Evolutionary conservation across 208 protist genomes (phyloP), one percentile per base, ranked within the genome.

Genomic region (Leishmania turanica): DNA sequence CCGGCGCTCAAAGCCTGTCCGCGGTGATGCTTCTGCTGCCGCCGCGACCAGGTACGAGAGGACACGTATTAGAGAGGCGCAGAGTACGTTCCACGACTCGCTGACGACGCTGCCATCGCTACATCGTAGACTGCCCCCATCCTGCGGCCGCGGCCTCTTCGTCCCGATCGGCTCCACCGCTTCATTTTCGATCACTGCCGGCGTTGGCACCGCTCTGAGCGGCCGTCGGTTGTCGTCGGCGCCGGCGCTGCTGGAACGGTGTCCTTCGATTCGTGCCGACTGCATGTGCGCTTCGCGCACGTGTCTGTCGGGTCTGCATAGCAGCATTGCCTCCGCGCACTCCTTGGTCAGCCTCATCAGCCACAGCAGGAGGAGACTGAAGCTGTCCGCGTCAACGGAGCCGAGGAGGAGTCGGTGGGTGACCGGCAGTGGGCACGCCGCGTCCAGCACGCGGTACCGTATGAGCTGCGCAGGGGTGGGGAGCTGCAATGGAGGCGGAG

Each of bases 321-420:
- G 45, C 4, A 73, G 77, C 62, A 85, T 72, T 15, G 72, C 76
- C 34, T 45, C 64, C 0, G 51, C 62, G 21, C 77, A 78, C 71
- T 85, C 82, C 31, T 53, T 19, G 2, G 72, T 66, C 19, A 85
- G 71, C 5, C 0, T 9, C 70, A 81, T 74, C 51, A 85, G 11
- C 82, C 82, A 85, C 11, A 13, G 24, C 11, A 85, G 19, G 24
- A 85, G 69, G 21, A 13, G n/a, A 0, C 49, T 42, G 54, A 81
- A 77, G 45, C 51, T 34, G 9, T 74, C 3, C 45, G 51, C n/a
- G 5, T 62, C 58, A 21, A 85, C 42, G 13, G 82, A 85, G 40
- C 82, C 82, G 51, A 85, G 82, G 56, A 85, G 77, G 27, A 85
- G 56, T 15, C 69, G 51, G 62, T 85, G 82, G 15, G 82, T 81